Evolutionary conservation across 1,139 yeast species (phyloP).

Genomic region (Geotrichum histeridarum): DNA sequence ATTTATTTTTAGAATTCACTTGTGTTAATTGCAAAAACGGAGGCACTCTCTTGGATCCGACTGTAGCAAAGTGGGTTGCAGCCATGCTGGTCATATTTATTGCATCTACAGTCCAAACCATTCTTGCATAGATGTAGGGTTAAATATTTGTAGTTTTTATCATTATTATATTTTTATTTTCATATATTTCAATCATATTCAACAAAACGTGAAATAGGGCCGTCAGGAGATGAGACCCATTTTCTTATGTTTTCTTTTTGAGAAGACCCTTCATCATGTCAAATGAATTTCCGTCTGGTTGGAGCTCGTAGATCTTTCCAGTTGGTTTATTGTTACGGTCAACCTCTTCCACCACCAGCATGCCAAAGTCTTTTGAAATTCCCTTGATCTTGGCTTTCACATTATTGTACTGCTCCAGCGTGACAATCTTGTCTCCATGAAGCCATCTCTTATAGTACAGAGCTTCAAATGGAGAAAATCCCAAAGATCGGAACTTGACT

Average conservation of each 20-base stretch:
- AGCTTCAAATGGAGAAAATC: constrained; percentile 65
- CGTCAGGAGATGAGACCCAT: not conserved
- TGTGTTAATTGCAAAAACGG: constrained; percentile 24
- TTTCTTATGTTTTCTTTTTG: constrained; percentile 36
- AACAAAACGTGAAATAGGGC: not conserved
- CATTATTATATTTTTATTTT: not conserved
- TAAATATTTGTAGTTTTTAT: not conserved
- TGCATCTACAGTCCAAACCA: constrained; percentile 19
- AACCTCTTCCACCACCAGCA: constrained; percentile 69
- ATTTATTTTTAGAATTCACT: constrained; percentile 20
- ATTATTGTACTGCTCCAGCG: constrained; percentile 44
- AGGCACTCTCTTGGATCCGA: constrained; percentile 21
- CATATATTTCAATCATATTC: not conserved
- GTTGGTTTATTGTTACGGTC: constrained; percentile 39
- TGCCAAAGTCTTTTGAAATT: constrained; percentile 77
- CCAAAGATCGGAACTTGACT: constrained; percentile 53
- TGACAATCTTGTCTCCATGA: constrained; percentile 64
- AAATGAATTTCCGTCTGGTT: constrained; percentile 96
- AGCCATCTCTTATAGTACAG: constrained; percentile 82
- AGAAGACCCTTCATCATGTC: constrained; percentile 91
- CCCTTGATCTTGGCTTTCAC: constrained; percentile 67
- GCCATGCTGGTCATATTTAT: constrained; percentile 22
- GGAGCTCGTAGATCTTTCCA: constrained; percentile 58
- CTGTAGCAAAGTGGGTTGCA: constrained; percentile 23
- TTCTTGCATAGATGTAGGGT: constrained; percentile 10